Evolutionary conservation across 2,329 filamentous ascomycete species (phyloP), one percentile per base, ranked within the genome.

Genomic region (Aureobasidium sp.): DNA sequence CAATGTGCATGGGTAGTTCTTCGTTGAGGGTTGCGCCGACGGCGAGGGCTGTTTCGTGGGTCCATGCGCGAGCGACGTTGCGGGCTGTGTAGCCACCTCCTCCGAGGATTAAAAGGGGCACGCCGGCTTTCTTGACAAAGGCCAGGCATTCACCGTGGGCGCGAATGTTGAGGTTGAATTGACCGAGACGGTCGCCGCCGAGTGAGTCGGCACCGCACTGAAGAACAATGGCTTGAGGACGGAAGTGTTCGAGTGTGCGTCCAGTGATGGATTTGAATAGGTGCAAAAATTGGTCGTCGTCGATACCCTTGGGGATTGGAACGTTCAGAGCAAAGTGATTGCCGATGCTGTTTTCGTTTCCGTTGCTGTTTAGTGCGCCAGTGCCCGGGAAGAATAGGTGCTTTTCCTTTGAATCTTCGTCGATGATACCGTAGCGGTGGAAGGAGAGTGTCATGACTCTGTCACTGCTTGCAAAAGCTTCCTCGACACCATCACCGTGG

Each of bases 141-240:
- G 87, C 84, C 61, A 96, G 90, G 72, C 94, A 99, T 65, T 87
- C 87, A 57, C 91, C 93, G 74, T 99, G 94, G 15, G 92, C 93
- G 71, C 90, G 87, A 62, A 99, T 94, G 72, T 96, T 95, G 62
- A 99, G 84, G 71, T 97, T 99, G 81, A 99, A 99, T 64, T 91
- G 88, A 51, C 94, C 94, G 0, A 99, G 83, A 23, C 94, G 84
- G 74, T 99, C 94, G 64, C 94, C 93, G 40, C 92, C 93, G 0
- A 99, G 82, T 42, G 89, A 95, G 78, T 99, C 94, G 46, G 93
- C 94, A 61, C 94, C 94, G 70, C 94, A 97, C 74, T 99, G 94
- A 1, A 99, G 80, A 7, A 95, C 93, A 68, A 99, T 95, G 46
- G 90, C 93, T 55, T 85, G 84, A 0, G 94, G 94, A n/a, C 86